phyloP scores from a whole-genome alignment of 768 basidiomycete species.

The Daedalea quercina region DNA sequence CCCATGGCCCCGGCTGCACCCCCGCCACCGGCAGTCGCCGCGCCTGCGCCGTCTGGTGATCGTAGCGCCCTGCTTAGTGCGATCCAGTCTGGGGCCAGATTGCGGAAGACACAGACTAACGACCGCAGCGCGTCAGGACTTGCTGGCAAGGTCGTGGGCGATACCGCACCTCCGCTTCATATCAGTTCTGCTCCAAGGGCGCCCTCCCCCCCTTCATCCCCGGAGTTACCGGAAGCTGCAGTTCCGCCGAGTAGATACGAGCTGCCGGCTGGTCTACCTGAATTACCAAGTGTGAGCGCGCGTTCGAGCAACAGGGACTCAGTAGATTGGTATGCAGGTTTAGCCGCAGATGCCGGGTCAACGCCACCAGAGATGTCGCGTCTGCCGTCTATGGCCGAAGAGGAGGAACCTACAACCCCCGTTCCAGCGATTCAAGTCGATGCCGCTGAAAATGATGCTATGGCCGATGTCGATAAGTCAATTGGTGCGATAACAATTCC shows the following conservation, averaged over 20 bases:
- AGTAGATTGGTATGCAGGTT: slow-evolving; percentile 86
- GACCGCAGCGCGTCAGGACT: slow-evolving; percentile 71
- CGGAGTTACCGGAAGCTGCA: slow-evolving; percentile 24
- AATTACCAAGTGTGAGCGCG: slow-evolving; percentile 10
- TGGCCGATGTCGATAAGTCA: slow-evolving; percentile 69
- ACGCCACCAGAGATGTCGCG: slow-evolving; percentile 27
- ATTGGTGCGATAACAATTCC: slow-evolving; percentile 35
- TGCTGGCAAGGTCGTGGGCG: slow-evolving; percentile 76
- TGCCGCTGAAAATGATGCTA: slow-evolving; percentile 35
- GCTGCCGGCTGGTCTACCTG: not conserved
- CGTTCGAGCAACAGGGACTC: slow-evolving; percentile 57
- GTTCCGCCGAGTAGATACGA: slow-evolving; percentile 9
- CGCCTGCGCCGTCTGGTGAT: slow-evolving; percentile 38
- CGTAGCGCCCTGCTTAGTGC: slow-evolving; percentile 64
- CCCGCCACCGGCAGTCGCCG: slow-evolving; percentile 22
- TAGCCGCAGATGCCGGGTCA: slow-evolving; percentile 65
- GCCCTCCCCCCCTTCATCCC: slow-evolving; percentile 32
- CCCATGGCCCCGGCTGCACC: slow-evolving; percentile 26
- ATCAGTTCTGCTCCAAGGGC: slow-evolving; percentile 44
- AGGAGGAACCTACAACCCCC: slow-evolving; percentile 40
- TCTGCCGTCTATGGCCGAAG: slow-evolving; percentile 55
- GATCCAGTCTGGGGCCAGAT: slow-evolving; percentile 68
- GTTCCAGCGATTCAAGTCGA: slow-evolving; percentile 57
- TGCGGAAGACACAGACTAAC: slow-evolving; percentile 74
- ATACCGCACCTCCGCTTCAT: slow-evolving; percentile 61